Evolutionary conservation across 306 rosid genomes (phyloP).

Genomic region (Sindora glabra): DNA sequence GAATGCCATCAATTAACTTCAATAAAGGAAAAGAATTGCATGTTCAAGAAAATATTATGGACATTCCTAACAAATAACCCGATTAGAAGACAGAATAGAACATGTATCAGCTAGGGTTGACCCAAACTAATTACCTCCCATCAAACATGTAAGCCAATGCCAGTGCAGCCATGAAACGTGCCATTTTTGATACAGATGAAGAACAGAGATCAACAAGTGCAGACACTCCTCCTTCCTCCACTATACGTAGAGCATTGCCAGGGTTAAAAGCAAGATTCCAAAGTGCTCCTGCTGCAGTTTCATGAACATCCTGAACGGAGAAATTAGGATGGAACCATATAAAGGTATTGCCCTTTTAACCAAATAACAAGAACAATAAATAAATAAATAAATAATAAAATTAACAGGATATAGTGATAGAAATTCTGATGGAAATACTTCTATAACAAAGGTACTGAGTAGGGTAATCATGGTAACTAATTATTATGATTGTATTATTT

Average conservation of each 20-base stretch:
- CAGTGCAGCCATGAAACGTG: slow-evolving; percentile 97
- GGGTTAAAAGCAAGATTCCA: slow-evolving; percentile 99
- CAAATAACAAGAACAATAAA: no score
- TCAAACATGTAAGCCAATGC: slow-evolving; percentile 99
- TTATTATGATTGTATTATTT: no score
- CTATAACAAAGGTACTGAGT: not conserved
- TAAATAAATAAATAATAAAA: not conserved
- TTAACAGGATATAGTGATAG: slow-evolving; percentile 1
- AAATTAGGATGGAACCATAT: slow-evolving; percentile 16
- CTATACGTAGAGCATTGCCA: slow-evolving; percentile 91
- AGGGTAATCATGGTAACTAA: no score
- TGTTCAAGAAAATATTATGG: not conserved
- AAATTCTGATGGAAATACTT: not conserved
- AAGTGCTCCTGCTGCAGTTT: slow-evolving; percentile 99
- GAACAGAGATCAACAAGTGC: slow-evolving; percentile 94
- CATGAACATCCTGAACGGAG: slow-evolving; percentile 92
- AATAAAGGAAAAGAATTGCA: not conserved
- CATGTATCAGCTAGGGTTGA: not conserved
- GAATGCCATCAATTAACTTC: not conserved
- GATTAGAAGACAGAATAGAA: not conserved
- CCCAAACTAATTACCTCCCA: slow-evolving; percentile 58
- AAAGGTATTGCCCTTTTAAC: slow-evolving; percentile 5
- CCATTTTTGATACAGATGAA: slow-evolving; percentile 93
- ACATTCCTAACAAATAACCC: not conserved
- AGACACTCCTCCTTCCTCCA: slow-evolving; percentile 96